phyloP scores from a whole-genome alignment of 1,284 basidiomycete species.

The Ceratobasidium sp. region DNA sequence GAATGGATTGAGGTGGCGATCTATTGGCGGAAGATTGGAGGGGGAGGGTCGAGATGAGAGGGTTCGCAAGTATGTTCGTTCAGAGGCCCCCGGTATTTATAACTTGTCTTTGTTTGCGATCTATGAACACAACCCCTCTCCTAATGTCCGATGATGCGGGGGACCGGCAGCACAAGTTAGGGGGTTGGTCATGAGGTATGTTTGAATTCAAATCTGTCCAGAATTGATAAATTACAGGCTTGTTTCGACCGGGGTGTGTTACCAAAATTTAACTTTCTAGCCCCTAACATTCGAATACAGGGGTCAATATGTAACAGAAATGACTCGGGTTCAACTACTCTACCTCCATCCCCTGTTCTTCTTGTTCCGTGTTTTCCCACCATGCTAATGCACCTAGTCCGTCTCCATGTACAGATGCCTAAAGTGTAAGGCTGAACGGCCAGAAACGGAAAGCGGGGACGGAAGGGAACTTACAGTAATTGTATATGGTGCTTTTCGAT shows the following conservation, averaged over 20 bases:
- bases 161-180: neutral
- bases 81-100: neutral
- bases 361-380: conserved; percentile 59
- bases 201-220: neutral
- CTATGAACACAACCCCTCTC: neutral
- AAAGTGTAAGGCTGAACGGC: conserved; percentile 12
- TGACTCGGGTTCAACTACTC: neutral
- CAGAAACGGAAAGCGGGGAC: neutral
- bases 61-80: neutral
- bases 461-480: conserved; percentile 69
- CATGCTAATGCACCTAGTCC: conserved; percentile 75
- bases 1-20: neutral
- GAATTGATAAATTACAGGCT: neutral
- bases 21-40: neutral
- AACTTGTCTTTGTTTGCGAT: neutral
- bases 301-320: neutral
- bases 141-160: neutral
- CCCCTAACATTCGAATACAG: neutral
- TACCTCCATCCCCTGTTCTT: conserved; percentile 45
- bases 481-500: conserved; percentile 74
- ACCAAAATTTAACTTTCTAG: neutral
- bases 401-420: conserved; percentile 91
- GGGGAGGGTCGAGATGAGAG: neutral
- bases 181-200: neutral
- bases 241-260: neutral